Evolutionary conservation across 768 basidiomycete genomes (phyloP).

Genomic region (Gymnopilus junonius): DNA sequence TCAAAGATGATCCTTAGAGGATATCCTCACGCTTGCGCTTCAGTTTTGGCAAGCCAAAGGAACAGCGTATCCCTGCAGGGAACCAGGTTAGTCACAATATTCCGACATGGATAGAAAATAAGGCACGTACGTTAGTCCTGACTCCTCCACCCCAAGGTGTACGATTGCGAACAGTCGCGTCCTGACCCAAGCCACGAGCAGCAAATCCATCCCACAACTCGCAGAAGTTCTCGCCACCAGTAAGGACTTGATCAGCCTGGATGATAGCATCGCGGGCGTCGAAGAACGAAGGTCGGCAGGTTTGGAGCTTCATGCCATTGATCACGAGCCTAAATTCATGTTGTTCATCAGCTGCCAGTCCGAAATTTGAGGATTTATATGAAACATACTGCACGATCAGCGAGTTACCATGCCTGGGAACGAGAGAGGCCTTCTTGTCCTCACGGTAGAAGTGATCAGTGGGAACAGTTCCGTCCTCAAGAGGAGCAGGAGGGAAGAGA

Average conservation of each 20-base stretch:
- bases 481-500: slow-evolving; percentile 80
- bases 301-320: slow-evolving; percentile 94
- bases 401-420: slow-evolving; percentile 94
- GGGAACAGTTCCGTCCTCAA: slow-evolving; percentile 66
- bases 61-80: slow-evolving; percentile 28
- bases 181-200: slow-evolving; percentile 76
- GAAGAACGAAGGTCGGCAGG: slow-evolving; percentile 90
- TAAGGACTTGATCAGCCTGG: slow-evolving; percentile 87
- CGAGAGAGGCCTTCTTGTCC: slow-evolving; percentile 57
- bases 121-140: slow-evolving; percentile 55
- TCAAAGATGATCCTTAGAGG: not conserved
- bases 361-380: not conserved
- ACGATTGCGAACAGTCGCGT: slow-evolving; percentile 72
- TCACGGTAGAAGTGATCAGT: slow-evolving; percentile 73
- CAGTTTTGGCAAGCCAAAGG: slow-evolving; percentile 31
- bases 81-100: not conserved
- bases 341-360: not conserved
- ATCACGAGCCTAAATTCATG: slow-evolving; percentile 63
- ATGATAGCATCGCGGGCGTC: slow-evolving; percentile 90
- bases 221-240: slow-evolving; percentile 93
- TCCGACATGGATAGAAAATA: not conserved
- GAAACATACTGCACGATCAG: slow-evolving; percentile 67
- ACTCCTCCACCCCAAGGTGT: slow-evolving; percentile 96
- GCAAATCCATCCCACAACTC: slow-evolving; percentile 87
- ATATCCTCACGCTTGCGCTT: not conserved